Evolutionary conservation across 1,284 basidiomycete species (phyloP), one percentile per base, ranked within the genome.

Genomic region (Boletus subluridellus): DNA sequence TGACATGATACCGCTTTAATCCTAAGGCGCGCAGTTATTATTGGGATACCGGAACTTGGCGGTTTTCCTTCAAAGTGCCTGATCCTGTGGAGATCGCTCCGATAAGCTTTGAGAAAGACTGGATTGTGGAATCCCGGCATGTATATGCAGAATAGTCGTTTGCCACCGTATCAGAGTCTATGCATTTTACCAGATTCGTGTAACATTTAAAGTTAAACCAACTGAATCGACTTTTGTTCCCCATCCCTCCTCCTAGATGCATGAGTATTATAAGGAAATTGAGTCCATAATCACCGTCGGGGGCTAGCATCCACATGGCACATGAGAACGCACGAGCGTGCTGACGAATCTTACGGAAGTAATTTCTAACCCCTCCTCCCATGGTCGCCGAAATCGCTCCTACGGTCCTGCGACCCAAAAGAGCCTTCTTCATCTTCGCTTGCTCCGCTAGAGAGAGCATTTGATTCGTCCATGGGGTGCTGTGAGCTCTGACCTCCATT

Each of bases 371-470:
- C 70, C 60, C 73, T 71, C 62, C 71, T 73, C 57, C 66, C 69
- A 62, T 74, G 69, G 58, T 71, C 69, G 26, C 66, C 73, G 49
- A 73, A 65, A 45, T 73, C 73, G 58, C 71, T 73, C 59, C 67
- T 67, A 39, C 72, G 69, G 17, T 76, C 73, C 65, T 76, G 74
- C 56, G 72, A 73, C 41, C 69, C 73, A 56, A 73, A 73, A 4
- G 72, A 74, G 42, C 58, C 73, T 34, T 74, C 72, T 35, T 74
- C 72, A 35, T 74, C 72, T 53, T 73, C 72, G 61, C 74, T 75
- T 58, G 65, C 71, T 8, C 64, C 72, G 58, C 72, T 76, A 8
- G 74, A 76, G 12, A 57, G 57, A 4, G 52, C 57, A 7, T 54
- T 61, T 10, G 67, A 49, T 53, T 73, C 70, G 4, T 74, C 72